Percentiles rank a stretch among this genome's conserved stretches.
Conservation (phyloP, 2,329 filamentous ascomycete species). For the Ilyonectria mors-panacis region DNA sequence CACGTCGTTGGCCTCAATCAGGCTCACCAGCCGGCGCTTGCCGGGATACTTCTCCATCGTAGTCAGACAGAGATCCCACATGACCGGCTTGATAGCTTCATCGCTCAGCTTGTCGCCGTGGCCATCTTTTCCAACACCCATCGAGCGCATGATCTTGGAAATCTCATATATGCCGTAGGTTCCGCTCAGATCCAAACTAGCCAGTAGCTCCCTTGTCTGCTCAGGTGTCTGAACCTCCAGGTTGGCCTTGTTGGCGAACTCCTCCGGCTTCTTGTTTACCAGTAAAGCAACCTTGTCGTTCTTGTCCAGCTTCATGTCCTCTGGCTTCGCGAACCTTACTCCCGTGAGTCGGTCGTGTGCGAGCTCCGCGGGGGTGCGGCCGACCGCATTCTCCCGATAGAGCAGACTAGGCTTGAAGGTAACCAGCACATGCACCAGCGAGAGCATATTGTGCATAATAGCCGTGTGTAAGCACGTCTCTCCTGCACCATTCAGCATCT, state of each 20-base stretch:
- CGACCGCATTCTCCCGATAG: slow-evolving; percentile 81
- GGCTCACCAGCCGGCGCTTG: slow-evolving; percentile 66
- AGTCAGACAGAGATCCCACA: slow-evolving; percentile 55
- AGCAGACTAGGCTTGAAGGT: slow-evolving; percentile 71
- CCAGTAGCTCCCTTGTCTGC: slow-evolving; percentile 38
- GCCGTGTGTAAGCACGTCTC: slow-evolving; percentile 76
- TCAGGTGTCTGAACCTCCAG: slow-evolving; percentile 35
- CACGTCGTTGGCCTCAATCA: slow-evolving; percentile 72
- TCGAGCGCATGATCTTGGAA: slow-evolving; percentile 44
- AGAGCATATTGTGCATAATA: slow-evolving; percentile 57
- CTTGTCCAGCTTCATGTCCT: slow-evolving; percentile 16
- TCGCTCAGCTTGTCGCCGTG: slow-evolving; percentile 19
- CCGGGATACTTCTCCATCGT: slow-evolving; percentile 51
- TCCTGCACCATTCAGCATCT: slow-evolving; percentile 74
- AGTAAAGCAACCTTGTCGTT: slow-evolving; percentile 12
- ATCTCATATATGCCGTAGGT: slow-evolving; percentile 47
- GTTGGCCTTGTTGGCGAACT: slow-evolving; percentile 31
- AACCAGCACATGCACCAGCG: slow-evolving; percentile 63
- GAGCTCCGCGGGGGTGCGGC: slow-evolving; percentile 79
- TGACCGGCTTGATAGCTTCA: slow-evolving; percentile 39
- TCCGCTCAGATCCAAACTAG: slow-evolving; percentile 47
- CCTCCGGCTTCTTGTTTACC: slow-evolving; percentile 23
- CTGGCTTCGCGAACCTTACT: slow-evolving; percentile 51
- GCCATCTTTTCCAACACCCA: slow-evolving; percentile 44
- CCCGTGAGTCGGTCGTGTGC: slow-evolving; percentile 69